Evolutionary conservation across 768 basidiomycete genomes (phyloP).

Genomic region (Lactifluus subvellereus): DNA sequence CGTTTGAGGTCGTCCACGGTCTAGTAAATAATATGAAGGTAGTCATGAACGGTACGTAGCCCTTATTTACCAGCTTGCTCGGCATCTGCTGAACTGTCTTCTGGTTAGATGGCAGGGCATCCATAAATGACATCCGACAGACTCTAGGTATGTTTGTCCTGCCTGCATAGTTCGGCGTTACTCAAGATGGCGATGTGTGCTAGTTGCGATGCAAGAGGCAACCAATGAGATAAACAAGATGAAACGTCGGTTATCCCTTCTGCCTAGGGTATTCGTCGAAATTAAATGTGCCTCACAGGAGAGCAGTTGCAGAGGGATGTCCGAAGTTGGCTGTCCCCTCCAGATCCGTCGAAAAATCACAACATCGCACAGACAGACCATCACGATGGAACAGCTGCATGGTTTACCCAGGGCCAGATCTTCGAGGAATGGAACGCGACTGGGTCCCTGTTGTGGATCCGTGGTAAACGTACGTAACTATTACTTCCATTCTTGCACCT

Average conservation of each 20-base stretch:
- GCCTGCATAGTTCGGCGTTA: no score
- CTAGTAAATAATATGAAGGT: not conserved
- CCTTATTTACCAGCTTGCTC: not conserved
- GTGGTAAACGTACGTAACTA: not conserved
- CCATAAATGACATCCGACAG: not conserved
- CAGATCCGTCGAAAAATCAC: not conserved
- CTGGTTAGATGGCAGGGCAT: not conserved
- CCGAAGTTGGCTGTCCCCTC: not conserved
- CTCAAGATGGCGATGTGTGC: no score
- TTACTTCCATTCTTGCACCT: not conserved
- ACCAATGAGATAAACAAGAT: no score
- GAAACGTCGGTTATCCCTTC: no score
- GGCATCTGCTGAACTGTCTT: not conserved
- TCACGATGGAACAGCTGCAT: not conserved
- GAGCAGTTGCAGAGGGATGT: not conserved
- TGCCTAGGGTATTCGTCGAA: no score
- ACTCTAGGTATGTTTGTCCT: not conserved
- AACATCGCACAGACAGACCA: not conserved
- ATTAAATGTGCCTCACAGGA: no score
- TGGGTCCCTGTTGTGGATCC: not conserved
- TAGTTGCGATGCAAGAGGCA: no score
- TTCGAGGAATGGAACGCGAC: not conserved
- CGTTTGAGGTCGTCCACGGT: not conserved
- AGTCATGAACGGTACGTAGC: not conserved
- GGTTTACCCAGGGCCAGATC: not conserved